Evolutionary conservation across 768 basidiomycete species (phyloP).

Genomic region (Suillus luteus): DNA sequence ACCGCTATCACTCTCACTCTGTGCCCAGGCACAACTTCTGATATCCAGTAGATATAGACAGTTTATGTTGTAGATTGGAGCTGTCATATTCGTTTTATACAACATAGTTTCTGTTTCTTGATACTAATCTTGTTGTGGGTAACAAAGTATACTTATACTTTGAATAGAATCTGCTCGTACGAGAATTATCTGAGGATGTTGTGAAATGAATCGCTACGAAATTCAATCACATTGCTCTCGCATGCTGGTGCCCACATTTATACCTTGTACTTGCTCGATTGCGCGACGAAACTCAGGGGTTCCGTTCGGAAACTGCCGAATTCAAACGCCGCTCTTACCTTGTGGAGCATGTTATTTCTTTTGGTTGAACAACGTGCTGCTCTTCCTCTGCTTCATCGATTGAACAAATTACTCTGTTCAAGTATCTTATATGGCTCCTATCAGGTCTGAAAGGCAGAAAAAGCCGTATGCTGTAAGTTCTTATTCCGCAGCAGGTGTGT

Average conservation of each 20-base stretch:
- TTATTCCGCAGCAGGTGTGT: constrained; percentile 2
- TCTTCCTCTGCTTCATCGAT: not conserved
- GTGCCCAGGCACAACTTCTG: constrained; percentile 28
- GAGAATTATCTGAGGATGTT: not conserved
- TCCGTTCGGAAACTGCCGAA: constrained; percentile 6
- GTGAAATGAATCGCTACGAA: not conserved
- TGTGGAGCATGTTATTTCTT: constrained; percentile 1
- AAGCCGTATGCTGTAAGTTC: constrained; percentile 47
- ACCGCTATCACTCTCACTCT: constrained; percentile 32
- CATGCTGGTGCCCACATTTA: not conserved
- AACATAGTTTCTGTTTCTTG: not conserved
- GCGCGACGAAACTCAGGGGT: not conserved
- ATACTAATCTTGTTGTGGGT: not conserved
- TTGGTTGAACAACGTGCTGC: constrained; percentile 3
- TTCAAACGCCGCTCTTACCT: constrained; percentile 10
- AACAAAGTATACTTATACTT: not conserved
- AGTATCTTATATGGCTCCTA: constrained; percentile 23
- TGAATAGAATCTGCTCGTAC: not conserved
- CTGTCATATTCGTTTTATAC: not conserved
- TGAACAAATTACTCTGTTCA: not conserved
- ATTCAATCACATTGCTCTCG: not conserved
- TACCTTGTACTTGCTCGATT: not conserved
- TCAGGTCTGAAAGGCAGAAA: constrained; percentile 34
- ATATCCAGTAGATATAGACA: not conserved
- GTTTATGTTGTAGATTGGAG: not conserved